phyloP scores from a whole-genome alignment of 306 rosid genomes.

The Castanospermum australe region DNA sequence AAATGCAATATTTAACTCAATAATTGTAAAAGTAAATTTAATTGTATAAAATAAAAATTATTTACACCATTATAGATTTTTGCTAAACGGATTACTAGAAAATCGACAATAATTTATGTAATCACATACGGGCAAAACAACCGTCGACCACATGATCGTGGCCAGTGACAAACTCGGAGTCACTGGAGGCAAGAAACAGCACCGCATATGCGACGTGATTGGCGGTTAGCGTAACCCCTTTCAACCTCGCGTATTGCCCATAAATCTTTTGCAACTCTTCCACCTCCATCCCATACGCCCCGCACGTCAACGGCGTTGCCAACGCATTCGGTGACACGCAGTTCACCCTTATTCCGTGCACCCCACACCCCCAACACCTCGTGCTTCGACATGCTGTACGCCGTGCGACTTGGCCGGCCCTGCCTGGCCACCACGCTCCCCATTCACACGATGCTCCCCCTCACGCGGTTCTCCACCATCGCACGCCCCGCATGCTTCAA shows the following conservation, averaged over 20 bases:
- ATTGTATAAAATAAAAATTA: too few species aligned
- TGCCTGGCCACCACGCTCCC: conserved; percentile 29
- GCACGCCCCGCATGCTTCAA: conserved; percentile 55
- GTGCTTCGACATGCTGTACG: conserved; percentile 51
- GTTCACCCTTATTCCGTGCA: conserved; percentile 53
- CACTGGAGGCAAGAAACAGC: conserved; percentile 38
- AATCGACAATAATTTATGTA: too few species aligned
- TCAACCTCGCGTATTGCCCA: conserved; percentile 5
- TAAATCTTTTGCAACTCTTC: background rate
- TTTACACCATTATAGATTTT: too few species aligned
- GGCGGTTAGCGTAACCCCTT: conserved; percentile 37
- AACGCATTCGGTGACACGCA: conserved; percentile 47
- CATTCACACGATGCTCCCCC: conserved; percentile 57
- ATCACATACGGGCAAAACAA: background rate
- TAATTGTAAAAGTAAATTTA: too few species aligned
- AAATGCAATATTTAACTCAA: too few species aligned
- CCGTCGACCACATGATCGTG: conserved; percentile 44
- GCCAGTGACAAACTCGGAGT: conserved; percentile 41
- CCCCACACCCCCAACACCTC: conserved; percentile 48
- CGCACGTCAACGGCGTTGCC: conserved; percentile 37
- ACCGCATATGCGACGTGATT: conserved; percentile 44
- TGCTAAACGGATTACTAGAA: too few species aligned
- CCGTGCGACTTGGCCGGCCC: fast-evolving
- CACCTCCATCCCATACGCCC: background rate
- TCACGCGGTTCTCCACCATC: conserved; percentile 45